Conservation (phyloP, 176 grass and related monocot genomes). For the Secale cereale region DNA sequence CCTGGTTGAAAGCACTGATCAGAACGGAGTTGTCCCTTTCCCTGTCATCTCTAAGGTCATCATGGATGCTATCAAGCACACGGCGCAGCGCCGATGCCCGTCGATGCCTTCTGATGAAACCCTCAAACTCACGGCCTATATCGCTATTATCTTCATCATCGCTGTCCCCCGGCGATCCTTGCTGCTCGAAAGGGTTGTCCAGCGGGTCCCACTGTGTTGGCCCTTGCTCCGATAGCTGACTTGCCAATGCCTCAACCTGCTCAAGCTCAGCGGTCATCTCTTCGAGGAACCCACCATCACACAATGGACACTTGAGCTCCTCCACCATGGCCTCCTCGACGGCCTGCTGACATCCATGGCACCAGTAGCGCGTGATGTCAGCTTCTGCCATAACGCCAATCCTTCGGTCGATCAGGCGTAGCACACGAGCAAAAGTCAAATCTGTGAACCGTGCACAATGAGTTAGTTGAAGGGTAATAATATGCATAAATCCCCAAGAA, state of each 20-base stretch:
- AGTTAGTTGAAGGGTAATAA: constrained; percentile 12
- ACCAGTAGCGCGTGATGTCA: constrained; percentile 61
- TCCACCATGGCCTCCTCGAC: constrained; percentile 51
- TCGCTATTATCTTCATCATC: constrained; percentile 73
- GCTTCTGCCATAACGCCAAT: constrained; percentile 51
- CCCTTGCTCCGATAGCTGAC: constrained; percentile 28
- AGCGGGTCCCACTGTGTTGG: constrained; percentile 55
- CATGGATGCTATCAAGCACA: constrained; percentile 75
- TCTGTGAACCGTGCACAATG: neutral
- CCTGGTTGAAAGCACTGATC: constrained; percentile 86
- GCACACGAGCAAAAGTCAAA: constrained; percentile 11
- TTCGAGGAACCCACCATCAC: constrained; percentile 73
- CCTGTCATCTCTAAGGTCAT: constrained; percentile 53
- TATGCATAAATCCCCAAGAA: neutral
- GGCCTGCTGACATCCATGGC: constrained; percentile 61
- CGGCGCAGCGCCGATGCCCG: constrained; percentile 57
- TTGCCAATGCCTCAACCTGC: constrained; percentile 45
- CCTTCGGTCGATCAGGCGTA: constrained; percentile 23
- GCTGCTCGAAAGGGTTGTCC: constrained; percentile 30
- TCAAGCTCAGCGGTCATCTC: constrained; percentile 50
- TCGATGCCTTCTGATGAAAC: constrained; percentile 72
- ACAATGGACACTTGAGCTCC: constrained; percentile 70
- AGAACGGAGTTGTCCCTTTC: constrained; percentile 59
- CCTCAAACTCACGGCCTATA: constrained; percentile 71
- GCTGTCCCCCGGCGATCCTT: constrained; percentile 31